Percentiles rank a stretch among this genome's conserved stretches.
phyloP scores from a whole-genome alignment of 2,329 filamentous ascomycete genomes.

The Fusarium coffeatum region DNA sequence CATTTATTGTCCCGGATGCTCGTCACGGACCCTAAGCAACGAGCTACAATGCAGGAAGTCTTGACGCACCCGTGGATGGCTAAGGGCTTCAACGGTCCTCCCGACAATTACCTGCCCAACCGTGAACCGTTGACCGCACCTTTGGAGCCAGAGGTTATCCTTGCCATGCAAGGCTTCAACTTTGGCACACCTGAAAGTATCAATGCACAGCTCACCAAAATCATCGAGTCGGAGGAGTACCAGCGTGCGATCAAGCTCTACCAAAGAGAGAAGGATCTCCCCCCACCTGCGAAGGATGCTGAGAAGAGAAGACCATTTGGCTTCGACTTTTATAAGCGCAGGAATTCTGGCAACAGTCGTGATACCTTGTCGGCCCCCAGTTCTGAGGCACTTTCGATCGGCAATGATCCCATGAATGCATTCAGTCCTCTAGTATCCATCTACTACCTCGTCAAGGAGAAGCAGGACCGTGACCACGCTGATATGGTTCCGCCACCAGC shows the following conservation, averaged over 20 bases:
- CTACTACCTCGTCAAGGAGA: constrained; percentile 96
- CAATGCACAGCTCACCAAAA: constrained; percentile 80
- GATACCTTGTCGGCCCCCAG: constrained; percentile 90
- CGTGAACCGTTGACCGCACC: constrained; percentile 89
- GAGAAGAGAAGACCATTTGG: constrained; percentile 88
- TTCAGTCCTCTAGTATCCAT: constrained; percentile 93
- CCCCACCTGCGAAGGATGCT: constrained; percentile 68
- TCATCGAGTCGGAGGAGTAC: constrained; percentile 95
- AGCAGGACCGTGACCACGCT: constrained; percentile 80
- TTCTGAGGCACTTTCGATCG: constrained; percentile 83
- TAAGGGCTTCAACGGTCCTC: constrained; percentile 87
- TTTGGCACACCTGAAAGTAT: constrained; percentile 91
- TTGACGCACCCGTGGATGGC: constrained; percentile 96
- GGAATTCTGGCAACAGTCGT: constrained; percentile 88
- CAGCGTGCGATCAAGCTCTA: constrained; percentile 81
- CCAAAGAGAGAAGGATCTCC: constrained; percentile 73
- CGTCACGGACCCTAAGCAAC: constrained; percentile 89
- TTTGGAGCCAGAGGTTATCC: constrained; percentile 83
- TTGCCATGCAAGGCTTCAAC: constrained; percentile 98
- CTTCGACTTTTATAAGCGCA: constrained; percentile 96
- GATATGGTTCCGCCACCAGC: constrained; percentile 61
- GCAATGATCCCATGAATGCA: constrained; percentile 89
- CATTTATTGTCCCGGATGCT: constrained; percentile 94
- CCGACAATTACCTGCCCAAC: constrained; percentile 87
- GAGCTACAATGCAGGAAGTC: constrained; percentile 89